Conservation (phyloP, 129 eudicot genomes). For the Lonicera japonica region DNA sequence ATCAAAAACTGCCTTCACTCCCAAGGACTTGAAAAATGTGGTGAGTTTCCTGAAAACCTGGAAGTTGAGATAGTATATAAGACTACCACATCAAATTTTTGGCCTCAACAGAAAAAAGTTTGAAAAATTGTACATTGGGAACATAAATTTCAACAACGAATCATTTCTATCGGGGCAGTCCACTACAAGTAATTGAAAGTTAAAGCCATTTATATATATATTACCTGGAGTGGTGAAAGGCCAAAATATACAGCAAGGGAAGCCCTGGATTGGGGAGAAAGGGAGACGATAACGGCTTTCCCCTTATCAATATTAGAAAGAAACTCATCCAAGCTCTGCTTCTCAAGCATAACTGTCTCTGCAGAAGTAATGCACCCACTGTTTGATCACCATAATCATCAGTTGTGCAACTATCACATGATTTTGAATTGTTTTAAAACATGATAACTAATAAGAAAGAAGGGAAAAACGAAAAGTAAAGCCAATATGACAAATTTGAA, state of each 20-base stretch:
- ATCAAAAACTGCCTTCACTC: slow-evolving; percentile 79
- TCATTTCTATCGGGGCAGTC: too few relatives aligned
- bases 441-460: neutral
- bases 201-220: neutral
- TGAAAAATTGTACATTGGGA: too few relatives aligned
- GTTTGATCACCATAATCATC: slow-evolving; percentile 31
- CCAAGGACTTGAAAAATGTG: slow-evolving; percentile 83
- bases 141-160: too few relatives aligned
- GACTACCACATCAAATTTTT: neutral
- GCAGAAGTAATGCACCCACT: slow-evolving; percentile 99
- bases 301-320: slow-evolving; percentile 62
- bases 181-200: neutral
- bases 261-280: slow-evolving; percentile 94
- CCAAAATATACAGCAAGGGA: slow-evolving; percentile 86
- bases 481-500: neutral
- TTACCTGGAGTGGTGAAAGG: slow-evolving; percentile 71
- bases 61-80: neutral
- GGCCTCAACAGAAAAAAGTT: neutral
- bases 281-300: slow-evolving; percentile 70
- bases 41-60: slow-evolving; percentile 88
- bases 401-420: neutral
- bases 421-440: neutral
- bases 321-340: slow-evolving; percentile 93
- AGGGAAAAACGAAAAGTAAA: too few relatives aligned
- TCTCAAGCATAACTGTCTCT: slow-evolving; percentile 96